Conservation (phyloP, 257 asterid genomes). For the Solanum pimpinellifolium region DNA sequence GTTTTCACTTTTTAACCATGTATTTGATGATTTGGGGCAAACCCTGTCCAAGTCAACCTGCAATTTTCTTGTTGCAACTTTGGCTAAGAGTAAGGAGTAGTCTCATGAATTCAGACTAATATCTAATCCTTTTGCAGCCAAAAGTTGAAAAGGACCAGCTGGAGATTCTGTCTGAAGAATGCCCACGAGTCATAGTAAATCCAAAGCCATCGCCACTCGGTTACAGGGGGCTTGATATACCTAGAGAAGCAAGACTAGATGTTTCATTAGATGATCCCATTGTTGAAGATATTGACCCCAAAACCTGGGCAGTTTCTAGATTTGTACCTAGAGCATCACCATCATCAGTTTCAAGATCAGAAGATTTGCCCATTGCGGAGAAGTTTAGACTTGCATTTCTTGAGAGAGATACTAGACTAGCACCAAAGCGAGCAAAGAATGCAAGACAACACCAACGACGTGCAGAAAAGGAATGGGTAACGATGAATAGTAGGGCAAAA, state of each 20-base stretch:
- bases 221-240: constrained; percentile 51
- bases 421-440: constrained; percentile 94
- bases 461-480: constrained; percentile 67
- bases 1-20: not conserved
- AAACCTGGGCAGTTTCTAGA: constrained; percentile 64
- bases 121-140: constrained; percentile 37
- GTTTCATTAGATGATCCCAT: constrained; percentile 46
- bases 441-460: constrained; percentile 88
- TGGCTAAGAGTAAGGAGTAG: not conserved
- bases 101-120: not conserved
- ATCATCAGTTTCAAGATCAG: constrained; percentile 14
- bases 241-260: constrained; percentile 53
- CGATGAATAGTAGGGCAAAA: constrained; percentile 50
- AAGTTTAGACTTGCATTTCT: constrained; percentile 81
- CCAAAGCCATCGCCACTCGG: constrained; percentile 67
- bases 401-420: constrained; percentile 84
- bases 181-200: constrained; percentile 74
- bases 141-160: constrained; percentile 57
- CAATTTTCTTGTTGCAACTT: not conserved
- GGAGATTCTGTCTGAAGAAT: constrained; percentile 51
- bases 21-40: not conserved
- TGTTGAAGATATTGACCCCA: constrained; percentile 61
- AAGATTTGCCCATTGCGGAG: constrained; percentile 72
- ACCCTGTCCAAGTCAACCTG: not conserved
- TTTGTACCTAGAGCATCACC: constrained; percentile 6